A percentile compares a stretch with the other conserved stretches of the same genome.
phyloP scores from a whole-genome alignment of 2,329 filamentous ascomycete genomes.

The Arthroderma sp. region DNA sequence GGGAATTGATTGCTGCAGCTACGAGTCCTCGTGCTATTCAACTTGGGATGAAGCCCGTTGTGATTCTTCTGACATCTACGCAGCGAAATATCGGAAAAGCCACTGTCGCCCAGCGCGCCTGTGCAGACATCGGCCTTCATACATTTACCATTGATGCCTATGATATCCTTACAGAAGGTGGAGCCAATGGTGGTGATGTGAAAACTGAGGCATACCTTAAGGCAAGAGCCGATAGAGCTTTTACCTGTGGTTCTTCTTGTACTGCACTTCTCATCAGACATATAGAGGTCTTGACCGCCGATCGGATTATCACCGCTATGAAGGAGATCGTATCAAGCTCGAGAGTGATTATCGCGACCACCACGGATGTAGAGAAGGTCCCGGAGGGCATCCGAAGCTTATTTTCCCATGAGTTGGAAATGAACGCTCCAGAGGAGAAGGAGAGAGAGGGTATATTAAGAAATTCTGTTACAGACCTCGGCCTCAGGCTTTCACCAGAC shows the following conservation, averaged over 20 bases:
- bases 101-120: constrained; percentile 62
- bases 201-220: constrained; percentile 88
- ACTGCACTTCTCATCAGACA: constrained; percentile 80
- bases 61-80: constrained; percentile 77
- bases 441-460: constrained; percentile 80
- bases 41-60: constrained; percentile 73
- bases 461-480: constrained; percentile 61
- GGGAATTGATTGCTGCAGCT: constrained; percentile 75
- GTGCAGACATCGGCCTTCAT: constrained; percentile 79
- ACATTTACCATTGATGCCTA: constrained; percentile 82
- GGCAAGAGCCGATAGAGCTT: constrained; percentile 72
- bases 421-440: constrained; percentile 80
- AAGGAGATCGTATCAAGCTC: constrained; percentile 70
- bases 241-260: constrained; percentile 72
- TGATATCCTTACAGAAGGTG: constrained; percentile 85
- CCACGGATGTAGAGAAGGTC: constrained; percentile 87
- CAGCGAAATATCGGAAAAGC: constrained; percentile 89
- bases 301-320: constrained; percentile 74
- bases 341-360: constrained; percentile 80
- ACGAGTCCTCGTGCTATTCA: constrained; percentile 79
- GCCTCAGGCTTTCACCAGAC: constrained; percentile 64
- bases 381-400: constrained; percentile 78
- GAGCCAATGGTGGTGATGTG: constrained; percentile 73
- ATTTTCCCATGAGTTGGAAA: constrained; percentile 91
- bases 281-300: constrained; percentile 78